phyloP scores from a whole-genome alignment of 768 basidiomycete species.

The Pholiota conissans region DNA sequence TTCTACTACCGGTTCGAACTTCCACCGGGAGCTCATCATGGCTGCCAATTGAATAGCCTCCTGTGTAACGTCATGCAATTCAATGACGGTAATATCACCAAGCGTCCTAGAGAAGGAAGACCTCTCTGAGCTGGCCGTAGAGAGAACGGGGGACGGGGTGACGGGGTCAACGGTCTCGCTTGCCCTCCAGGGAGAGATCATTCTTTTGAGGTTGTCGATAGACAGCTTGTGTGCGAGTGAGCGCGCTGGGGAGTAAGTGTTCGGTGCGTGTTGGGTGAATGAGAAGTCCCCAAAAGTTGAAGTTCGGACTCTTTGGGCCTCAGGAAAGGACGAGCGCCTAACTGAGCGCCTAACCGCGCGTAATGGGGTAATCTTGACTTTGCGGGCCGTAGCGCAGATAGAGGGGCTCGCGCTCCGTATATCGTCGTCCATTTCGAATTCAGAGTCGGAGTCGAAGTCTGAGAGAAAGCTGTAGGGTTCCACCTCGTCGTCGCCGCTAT shows the following conservation, averaged over 20 bases:
- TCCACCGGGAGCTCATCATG: slow-evolving; percentile 4
- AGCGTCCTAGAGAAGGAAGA: neutral
- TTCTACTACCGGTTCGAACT: neutral
- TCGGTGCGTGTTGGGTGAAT: neutral
- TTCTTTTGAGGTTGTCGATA: neutral
- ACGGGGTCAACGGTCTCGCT: neutral
- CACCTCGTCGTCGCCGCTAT: neutral
- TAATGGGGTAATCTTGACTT: slow-evolving; percentile 2
- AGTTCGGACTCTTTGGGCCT: neutral
- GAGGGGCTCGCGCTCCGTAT: neutral
- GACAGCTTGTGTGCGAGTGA: neutral
- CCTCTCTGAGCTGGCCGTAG: neutral
- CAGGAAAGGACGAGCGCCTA: slow-evolving; percentile 2
- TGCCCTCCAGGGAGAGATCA: neutral
- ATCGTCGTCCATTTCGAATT: neutral
- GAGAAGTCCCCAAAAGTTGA: neutral
- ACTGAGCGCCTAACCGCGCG: slow-evolving; percentile 1
- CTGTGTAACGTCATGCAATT: slow-evolving; percentile 3
- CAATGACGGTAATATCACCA: neutral
- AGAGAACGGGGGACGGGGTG: neutral
- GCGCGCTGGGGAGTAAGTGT: neutral
- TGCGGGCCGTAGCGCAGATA: slow-evolving; percentile 1
- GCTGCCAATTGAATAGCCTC: neutral
- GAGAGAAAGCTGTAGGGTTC: neutral
- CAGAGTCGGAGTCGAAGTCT: neutral